A percentile compares a stretch with the other conserved stretches of the same genome.
Evolutionary conservation across 352 stramenopile species (phyloP).

Genomic region (Phytophthora pinifolia): DNA sequence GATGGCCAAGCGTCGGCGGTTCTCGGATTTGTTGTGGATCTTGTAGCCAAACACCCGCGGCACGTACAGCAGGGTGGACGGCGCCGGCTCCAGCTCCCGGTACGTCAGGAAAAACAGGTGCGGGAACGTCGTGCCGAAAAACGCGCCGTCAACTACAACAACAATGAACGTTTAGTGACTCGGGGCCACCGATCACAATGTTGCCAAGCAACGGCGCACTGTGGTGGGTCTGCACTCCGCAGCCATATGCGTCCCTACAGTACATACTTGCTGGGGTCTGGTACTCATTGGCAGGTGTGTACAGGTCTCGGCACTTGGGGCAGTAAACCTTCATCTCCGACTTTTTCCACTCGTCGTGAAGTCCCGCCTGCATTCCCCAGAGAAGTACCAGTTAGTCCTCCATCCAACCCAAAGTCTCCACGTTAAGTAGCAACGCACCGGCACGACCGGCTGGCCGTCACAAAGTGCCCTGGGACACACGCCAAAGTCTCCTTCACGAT

Average conservation of each 20-base stretch:
- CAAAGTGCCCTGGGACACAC: slow-evolving; percentile 84
- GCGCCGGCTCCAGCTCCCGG: slow-evolving; percentile 87
- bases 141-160: slow-evolving; percentile 91
- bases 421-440: slow-evolving; percentile 38
- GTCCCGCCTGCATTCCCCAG: slow-evolving; percentile 48
- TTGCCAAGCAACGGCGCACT: no score
- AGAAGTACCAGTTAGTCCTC: slow-evolving; percentile 2
- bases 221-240: no score
- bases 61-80: slow-evolving; percentile 86
- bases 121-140: slow-evolving; percentile 98
- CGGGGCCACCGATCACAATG: not conserved
- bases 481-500: slow-evolving; percentile 87
- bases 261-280: slow-evolving; percentile 80
- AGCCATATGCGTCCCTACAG: no score
- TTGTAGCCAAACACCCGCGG: slow-evolving; percentile 93
- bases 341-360: slow-evolving; percentile 90
- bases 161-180: not conserved
- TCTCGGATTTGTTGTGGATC: slow-evolving; percentile 88
- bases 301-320: slow-evolving; percentile 87
- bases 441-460: slow-evolving; percentile 81
- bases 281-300: slow-evolving; percentile 84
- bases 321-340: slow-evolving; percentile 92
- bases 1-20: slow-evolving; percentile 78
- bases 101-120: slow-evolving; percentile 99
- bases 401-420: slow-evolving; percentile 1